phyloP scores from a whole-genome alignment of 2,329 filamentous ascomycete species.

The Penicillium palitans region DNA sequence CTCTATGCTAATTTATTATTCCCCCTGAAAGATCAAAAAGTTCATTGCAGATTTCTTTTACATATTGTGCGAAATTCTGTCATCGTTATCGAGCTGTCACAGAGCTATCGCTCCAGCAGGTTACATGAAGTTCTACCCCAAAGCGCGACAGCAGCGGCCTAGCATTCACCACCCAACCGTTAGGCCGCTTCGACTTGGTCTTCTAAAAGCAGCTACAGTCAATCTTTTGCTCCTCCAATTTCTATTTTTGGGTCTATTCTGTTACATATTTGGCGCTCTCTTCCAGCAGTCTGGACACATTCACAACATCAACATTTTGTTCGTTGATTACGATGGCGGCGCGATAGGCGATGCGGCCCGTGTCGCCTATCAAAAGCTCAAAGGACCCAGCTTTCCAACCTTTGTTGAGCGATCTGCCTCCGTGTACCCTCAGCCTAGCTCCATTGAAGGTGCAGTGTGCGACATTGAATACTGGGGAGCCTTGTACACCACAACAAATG shows the following conservation, averaged over 20 bases:
- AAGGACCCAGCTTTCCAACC: conserved; percentile 33
- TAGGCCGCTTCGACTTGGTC: conserved; percentile 17
- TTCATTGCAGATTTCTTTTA: no score
- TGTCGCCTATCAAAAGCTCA: conserved; percentile 33
- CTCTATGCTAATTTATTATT: not conserved
- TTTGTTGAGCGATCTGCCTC: conserved; percentile 25
- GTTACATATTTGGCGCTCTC: conserved; percentile 41
- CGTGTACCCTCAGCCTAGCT: conserved; percentile 22
- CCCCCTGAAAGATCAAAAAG: not conserved
- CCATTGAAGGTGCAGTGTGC: conserved; percentile 33
- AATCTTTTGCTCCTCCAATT: conserved; percentile 40
- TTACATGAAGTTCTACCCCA: conserved; percentile 23
- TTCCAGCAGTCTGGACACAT: conserved; percentile 34
- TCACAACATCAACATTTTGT: conserved; percentile 38
- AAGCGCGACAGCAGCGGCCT: conserved; percentile 18
- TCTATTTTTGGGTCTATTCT: conserved; percentile 40
- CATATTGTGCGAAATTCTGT: not conserved
- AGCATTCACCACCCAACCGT: conserved; percentile 23
- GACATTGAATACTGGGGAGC: conserved; percentile 40
- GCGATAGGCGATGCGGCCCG: conserved; percentile 36
- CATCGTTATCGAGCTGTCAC: not conserved
- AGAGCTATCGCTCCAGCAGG: not conserved
- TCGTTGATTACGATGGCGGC: conserved; percentile 44
- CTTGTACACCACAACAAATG: conserved; percentile 34
- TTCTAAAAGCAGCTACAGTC: conserved; percentile 22